Percentiles rank a stretch among this genome's conserved stretches.
phyloP scores from a whole-genome alignment of 208 protist species.

The Crithidia bombi region DNA sequence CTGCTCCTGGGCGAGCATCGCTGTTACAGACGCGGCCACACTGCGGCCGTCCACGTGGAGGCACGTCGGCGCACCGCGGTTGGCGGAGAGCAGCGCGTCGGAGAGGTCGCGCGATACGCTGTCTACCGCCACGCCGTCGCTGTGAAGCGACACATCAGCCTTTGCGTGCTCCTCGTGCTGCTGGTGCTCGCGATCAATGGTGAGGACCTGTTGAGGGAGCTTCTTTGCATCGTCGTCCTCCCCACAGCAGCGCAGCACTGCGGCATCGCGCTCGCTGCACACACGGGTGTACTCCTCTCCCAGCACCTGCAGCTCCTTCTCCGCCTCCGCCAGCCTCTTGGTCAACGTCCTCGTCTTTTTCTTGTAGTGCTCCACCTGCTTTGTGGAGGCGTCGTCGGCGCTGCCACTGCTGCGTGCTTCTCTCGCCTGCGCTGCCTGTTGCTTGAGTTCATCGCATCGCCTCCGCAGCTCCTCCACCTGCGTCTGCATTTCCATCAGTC shows the following conservation, averaged over 20 bases:
- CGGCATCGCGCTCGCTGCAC: slow-evolving; percentile 16
- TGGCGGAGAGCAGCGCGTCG: slow-evolving; percentile 27
- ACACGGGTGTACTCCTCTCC: slow-evolving; percentile 23
- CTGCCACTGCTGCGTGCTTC: slow-evolving; percentile 6
- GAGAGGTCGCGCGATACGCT: slow-evolving; percentile 24
- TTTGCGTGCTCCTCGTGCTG: neutral
- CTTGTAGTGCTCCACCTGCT: slow-evolving; percentile 19
- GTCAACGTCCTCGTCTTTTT: neutral
- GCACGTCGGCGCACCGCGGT: neutral
- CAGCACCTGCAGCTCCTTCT: slow-evolving; percentile 29
- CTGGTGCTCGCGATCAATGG: neutral
- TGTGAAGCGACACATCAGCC: slow-evolving; percentile 19
- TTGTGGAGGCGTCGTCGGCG: slow-evolving; percentile 7
- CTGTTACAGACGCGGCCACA: neutral
- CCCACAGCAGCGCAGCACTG: neutral
- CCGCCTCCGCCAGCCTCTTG: slow-evolving; percentile 15
- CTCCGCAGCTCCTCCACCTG: neutral
- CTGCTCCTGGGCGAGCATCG: slow-evolving; percentile 1
- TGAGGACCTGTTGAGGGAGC: too few species aligned
- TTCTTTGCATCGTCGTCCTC: neutral
- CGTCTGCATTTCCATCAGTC: neutral
- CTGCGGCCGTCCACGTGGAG: neutral
- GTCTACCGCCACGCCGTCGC: slow-evolving; percentile 6
- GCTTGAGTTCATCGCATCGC: neutral
- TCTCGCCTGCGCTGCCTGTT: slow-evolving; percentile 3